Base-by-base conservation (phyloP, 345 rosid genomes). In the Lagerstroemia speciosa region DNA sequence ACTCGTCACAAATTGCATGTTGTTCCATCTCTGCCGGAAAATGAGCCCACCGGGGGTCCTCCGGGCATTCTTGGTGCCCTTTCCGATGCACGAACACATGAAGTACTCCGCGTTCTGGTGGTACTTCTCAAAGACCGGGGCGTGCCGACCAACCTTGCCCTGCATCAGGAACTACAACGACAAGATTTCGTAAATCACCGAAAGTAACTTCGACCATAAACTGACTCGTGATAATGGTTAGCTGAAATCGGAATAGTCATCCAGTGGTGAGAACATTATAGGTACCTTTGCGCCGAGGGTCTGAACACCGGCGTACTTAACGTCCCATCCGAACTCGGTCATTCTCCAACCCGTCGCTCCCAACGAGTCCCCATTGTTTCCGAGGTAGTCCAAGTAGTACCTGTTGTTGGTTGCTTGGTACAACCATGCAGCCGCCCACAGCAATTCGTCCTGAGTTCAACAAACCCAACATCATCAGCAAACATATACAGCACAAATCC, bases 371-470 rank as follows among this genome's bases (percentile, higher is more conserved):
- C 89, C 98, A 67, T 95, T 95, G 17, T 76, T 82, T 34, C 84
- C 98, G 58, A 95, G 84, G 83, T 95, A 95, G 80, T 84, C 78
- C 82, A 92, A 70, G 82, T 88, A 95, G 76, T 76, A 84, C 52
- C 83, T 79, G 29, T 83, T 88, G 85, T 84, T 78, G 2, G 93
- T 84, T 36, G 99, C 99, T 36, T 90, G 88, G 72, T 81, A 92
- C 79, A 95, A 43, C 99, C 99, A 95, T 17, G 99, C 97, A 29
- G 99, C 95, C 32, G 97, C 98, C 98, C 98, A 95, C 0, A 95
- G 76, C 83, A 95, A 79, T 75, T 91, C 99, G 61, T 95, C 99
- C 98, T 94, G 80, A 24, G 46, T 41, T 41, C 46, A 41, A 41
- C 46, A 41, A 65, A 53, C 6, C 60, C 7, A n/a, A 64, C 66